Evolutionary conservation across 345 rosid genomes (phyloP), one percentile per base, ranked within the genome.

Genomic region (Gossypium ekmanianum): DNA sequence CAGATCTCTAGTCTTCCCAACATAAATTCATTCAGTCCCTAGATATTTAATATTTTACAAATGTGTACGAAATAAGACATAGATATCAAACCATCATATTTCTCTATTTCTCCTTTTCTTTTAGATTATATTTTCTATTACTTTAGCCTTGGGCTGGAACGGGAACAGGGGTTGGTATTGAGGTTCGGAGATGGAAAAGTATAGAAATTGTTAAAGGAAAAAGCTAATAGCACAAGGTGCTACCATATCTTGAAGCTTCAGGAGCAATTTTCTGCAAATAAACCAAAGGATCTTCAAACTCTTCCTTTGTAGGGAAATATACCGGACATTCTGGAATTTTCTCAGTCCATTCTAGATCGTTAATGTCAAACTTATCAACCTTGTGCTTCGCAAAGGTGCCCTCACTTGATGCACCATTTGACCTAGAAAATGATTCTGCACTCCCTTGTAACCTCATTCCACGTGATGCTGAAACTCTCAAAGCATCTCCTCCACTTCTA

Each of bases 191-290:
- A n/a, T 39, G 17, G 22, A 59, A 34, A 12, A 26, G 34, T 14
- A 52, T 20, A 54, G 22, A 51, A 51, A 24, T 50, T 24, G 72
- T 68, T 66, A 12, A 8, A 68, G 43, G 16, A 7, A 68, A 57
- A 68, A 8, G 41, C 20, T 48, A 68, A 26, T 17, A 50, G 72
- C 72, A 68, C 58, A 59, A 77, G 61, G 13, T 47, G 27, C 66
- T 93, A 93, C 99, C 99, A 83, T 88, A 89, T 88, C 78, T 89
- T 43, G 97, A 93, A 82, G 99, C 99, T 80, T 92, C 92, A n/a
- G 97, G 95, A 65, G 92, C 92, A 76, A 96, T 92, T 87, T 87
- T 92, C 82, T 92, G 95, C 80, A 96, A 80, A 78, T 88, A 96
- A 78, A 88, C 86, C 84, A 96, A 83, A 73, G 98, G 99, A 83